Percentiles rank a stretch among this genome's conserved stretches.
Conservation (phyloP, 768 basidiomycete species). For the Lentinula boryana region DNA sequence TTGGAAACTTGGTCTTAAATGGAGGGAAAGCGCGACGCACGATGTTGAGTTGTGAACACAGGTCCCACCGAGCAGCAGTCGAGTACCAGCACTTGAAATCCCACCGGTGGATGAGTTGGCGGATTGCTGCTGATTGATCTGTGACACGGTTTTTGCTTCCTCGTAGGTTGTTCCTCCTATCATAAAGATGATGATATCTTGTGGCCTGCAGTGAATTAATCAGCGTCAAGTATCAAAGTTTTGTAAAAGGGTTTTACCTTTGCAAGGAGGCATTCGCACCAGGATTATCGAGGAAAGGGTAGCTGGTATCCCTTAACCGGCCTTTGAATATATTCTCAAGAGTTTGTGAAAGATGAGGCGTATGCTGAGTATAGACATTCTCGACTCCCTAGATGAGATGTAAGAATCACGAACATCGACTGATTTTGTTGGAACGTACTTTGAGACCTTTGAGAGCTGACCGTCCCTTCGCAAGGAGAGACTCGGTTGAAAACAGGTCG, state of each 20-base stretch:
- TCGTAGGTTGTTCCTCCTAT: conserved; percentile 96
- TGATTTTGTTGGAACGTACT: conserved; percentile 33
- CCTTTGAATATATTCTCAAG: conserved; percentile 87
- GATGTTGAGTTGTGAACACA: conserved; percentile 92
- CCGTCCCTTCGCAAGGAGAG: conserved; percentile 87
- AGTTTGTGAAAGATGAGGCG: conserved; percentile 88
- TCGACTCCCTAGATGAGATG: conserved; percentile 75
- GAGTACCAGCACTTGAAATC: conserved; percentile 52
- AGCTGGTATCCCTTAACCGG: conserved; percentile 77
- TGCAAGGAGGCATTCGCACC: conserved; percentile 69
- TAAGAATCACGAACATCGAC: neutral
- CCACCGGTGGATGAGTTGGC: conserved; percentile 39
- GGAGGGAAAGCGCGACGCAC: conserved; percentile 34
- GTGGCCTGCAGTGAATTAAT: conserved; percentile 50
- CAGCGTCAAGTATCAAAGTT: neutral
- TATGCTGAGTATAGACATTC: conserved; percentile 98
- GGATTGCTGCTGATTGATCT: conserved; percentile 77
- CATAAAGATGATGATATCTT: conserved; percentile 96
- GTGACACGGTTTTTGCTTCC: conserved; percentile 79
- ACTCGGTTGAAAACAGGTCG: conserved; percentile 94
- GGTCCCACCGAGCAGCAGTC: conserved; percentile 88
- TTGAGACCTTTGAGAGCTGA: conserved; percentile 95
- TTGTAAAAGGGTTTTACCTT: conserved; percentile 34
- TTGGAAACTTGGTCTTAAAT: neutral
- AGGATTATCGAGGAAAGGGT: conserved; percentile 75